Evolutionary conservation across 2,329 filamentous ascomycete species (phyloP).

Genomic region (Aureobasidium sp.): DNA sequence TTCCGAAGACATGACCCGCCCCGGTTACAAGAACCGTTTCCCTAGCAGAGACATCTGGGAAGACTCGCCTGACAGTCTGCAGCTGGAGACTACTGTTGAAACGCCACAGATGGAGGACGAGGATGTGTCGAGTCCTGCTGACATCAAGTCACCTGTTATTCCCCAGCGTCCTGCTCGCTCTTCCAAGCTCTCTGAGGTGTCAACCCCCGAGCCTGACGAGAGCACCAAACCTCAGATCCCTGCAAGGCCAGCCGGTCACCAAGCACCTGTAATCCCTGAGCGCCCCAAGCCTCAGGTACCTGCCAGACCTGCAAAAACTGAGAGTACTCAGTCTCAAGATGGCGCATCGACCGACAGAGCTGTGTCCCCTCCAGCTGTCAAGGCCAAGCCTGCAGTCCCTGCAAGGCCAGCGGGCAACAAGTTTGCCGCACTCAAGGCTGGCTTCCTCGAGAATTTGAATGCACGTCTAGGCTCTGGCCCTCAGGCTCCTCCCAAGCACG

Average conservation of each 20-base stretch:
- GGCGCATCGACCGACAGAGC: slow-evolving; percentile 27
- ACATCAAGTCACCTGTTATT: slow-evolving; percentile 16
- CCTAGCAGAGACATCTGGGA: slow-evolving; percentile 94
- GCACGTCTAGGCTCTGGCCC: slow-evolving; percentile 80
- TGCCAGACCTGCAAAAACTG: slow-evolving; percentile 47
- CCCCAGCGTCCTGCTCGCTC: slow-evolving; percentile 23
- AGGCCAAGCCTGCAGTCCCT: slow-evolving; percentile 77
- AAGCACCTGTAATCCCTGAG: slow-evolving; percentile 47
- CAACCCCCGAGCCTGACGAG: slow-evolving; percentile 29
- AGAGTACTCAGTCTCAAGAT: slow-evolving; percentile 25
- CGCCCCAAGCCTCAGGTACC: slow-evolving; percentile 57
- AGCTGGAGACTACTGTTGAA: slow-evolving; percentile 65
- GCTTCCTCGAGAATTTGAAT: slow-evolving; percentile 89
- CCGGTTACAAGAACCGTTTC: slow-evolving; percentile 60
- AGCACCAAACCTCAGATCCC: slow-evolving; percentile 78
- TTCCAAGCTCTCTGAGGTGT: slow-evolving; percentile 25
- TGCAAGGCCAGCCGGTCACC: slow-evolving; percentile 59
- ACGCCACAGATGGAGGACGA: slow-evolving; percentile 21
- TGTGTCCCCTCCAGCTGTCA: slow-evolving; percentile 39
- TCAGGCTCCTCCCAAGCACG: slow-evolving; percentile 58
- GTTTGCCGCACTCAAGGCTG: slow-evolving; percentile 82
- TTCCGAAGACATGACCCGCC: slow-evolving; percentile 41
- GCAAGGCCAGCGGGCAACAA: slow-evolving; percentile 70
- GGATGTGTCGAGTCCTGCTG: slow-evolving; percentile 22
- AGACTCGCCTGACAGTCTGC: slow-evolving; percentile 75